Conservation (phyloP, 2,329 filamentous ascomycete genomes). For the Lachnellula arida region DNA sequence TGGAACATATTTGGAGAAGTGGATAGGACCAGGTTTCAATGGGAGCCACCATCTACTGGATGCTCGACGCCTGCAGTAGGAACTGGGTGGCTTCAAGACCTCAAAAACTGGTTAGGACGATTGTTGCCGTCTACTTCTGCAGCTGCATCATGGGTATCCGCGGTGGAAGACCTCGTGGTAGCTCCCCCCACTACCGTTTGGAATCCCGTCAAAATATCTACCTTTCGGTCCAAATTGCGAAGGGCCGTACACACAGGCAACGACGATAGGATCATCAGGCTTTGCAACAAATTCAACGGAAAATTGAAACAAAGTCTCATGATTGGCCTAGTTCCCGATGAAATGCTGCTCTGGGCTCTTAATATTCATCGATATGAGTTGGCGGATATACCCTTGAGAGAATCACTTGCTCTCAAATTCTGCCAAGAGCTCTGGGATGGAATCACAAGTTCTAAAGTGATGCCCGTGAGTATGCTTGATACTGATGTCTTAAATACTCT, state of each 20-base stretch:
- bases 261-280: neutral
- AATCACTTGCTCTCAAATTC: constrained; percentile 14
- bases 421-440: constrained; percentile 26
- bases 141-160: neutral
- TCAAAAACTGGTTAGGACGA: neutral
- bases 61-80: constrained; percentile 1
- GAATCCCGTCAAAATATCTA: constrained; percentile 1
- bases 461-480: constrained; percentile 17
- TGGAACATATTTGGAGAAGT: constrained; percentile 22
- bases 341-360: constrained; percentile 10
- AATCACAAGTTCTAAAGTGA: constrained; percentile 20
- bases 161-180: neutral
- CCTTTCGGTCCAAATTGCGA: constrained; percentile 7
- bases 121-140: constrained; percentile 14
- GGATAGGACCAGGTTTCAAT: constrained; percentile 28
- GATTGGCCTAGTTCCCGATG: constrained; percentile 18
- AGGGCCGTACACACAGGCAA: constrained; percentile 1
- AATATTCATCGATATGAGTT: constrained; percentile 5
- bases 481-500: constrained; percentile 11
- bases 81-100: neutral
- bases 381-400: neutral
- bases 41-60: constrained; percentile 27
- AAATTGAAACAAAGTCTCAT: constrained; percentile 21
- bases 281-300: constrained; percentile 20
- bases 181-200: neutral